Evolutionary conservation across 768 basidiomycete species (phyloP), one percentile per base, ranked within the genome.

Genomic region (Kwoniella newhampshirensis): DNA sequence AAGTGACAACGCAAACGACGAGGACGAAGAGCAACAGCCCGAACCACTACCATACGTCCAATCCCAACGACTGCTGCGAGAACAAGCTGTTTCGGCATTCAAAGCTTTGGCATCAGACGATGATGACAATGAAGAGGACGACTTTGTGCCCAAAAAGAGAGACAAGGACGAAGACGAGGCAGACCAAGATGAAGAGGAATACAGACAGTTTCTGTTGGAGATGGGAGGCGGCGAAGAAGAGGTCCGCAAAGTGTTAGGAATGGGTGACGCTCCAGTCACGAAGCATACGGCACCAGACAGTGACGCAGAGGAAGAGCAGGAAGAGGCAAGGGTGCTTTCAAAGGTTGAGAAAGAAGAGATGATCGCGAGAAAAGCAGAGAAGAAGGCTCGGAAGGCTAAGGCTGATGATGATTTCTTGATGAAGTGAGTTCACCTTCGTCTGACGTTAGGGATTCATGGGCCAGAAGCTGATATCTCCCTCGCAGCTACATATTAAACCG

Each of bases 401-500:
- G 79, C 81, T 17, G 88, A 92, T 68, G 88, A 89, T 51, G 88
- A 93, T 54, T 96, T 97, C 69, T 78, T 97, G 51, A 82, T 91
- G 80, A 87, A 90, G 93, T 96, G 66, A 51, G 88, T 79, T 20
- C n/a, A 21, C 30, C 37, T 20, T 23, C 40, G 17, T 17, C 55
- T 47, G 54, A 21, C 21, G 11, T 51, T 4, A 49, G 45, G 25
- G 18, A 52, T 13, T 39, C 46, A n/a, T n/a, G 13, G 32, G 15
- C 0, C 13, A 5, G 50, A 11, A 7, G 9, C 47, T 12, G n/a
- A 17, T 6, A 17, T 40, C 46, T 49, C 20, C 26, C 50, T 50
- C 36, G 0, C 67, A 97, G 93, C 76, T 99, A 96, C 75, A 96
- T 99, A 63, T 80, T 97, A 20, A 93, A 94, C 75, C 89, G 96